Evolutionary conservation across 768 basidiomycete species (phyloP), one percentile per base, ranked within the genome.

Genomic region (Pseudohyphozyma bogoriensis): DNA sequence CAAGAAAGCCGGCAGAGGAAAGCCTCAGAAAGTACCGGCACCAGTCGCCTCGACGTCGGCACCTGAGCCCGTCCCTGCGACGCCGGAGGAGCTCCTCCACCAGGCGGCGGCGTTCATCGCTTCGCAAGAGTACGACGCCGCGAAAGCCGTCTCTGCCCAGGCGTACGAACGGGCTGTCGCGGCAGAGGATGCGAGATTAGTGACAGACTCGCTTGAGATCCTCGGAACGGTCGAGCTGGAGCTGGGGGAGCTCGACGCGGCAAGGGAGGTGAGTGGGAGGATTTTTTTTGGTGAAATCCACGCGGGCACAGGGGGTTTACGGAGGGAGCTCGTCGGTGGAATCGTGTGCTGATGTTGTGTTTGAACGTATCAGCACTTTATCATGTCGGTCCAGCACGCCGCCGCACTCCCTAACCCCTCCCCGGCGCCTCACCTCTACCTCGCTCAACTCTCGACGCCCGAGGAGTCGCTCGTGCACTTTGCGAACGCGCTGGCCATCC

Each of bases 371-470:
- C 60, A 64, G 61, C 63, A 68, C 57, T 64, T 68, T 50, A 42
- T 55, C 56, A 24, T 51, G 3, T 54, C 52, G 18, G 58, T 63
- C 47, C 37, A 62, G 45, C 56, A 62, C 58, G 61, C 65, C 13
- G 32, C 46, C 1, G 42, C 55, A 2, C 42, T 60, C 16, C 58
- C 60, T 1, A 59, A 68, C 44, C 63, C 64, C 8, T 69, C 70
- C 0, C 56, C 70, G 4, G 60, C 69, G 8, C 62, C 67, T 11
- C 67, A 68, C 42, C 61, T 71, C n/a, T 69, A 71, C 63, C 66
- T 71, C 32, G 70, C 70, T 1, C 70, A 71, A 40, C 65, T 71
- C 42, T 58, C 70, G 5, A 57, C 66, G 4, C 67, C 69, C n/a
- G 57, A 68, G 49, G 70, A 71, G 51, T 62, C 68, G 10, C 63